A percentile compares a stretch with the other conserved stretches of the same genome.
These are phyloP conservation scores for Fusarium cicatricum DNA, from an alignment of 2,329 filamentous ascomycete genomes.

Conservation along the genomic window DNA sequence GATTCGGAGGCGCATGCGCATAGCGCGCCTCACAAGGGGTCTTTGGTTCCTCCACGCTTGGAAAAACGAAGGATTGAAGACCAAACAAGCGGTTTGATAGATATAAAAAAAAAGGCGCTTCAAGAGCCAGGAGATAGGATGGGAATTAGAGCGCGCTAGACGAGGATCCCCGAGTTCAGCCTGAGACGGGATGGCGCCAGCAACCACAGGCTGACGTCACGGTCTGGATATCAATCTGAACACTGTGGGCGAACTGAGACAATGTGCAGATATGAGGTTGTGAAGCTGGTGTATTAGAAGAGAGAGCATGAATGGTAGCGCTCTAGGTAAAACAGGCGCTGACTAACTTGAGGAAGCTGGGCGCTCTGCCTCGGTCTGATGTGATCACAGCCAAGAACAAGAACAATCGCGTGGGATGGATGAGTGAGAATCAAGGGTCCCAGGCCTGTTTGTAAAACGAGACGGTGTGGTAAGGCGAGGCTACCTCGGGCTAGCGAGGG, in stretches of 20 bases:
- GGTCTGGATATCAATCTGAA: slow-evolving; percentile 2
- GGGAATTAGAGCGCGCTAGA: slow-evolving; percentile 18
- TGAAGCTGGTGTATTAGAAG: neutral
- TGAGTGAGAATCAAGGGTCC: neutral
- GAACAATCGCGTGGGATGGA: neutral
- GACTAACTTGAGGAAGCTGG: too few relatives aligned
- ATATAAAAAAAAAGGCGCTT: neutral
- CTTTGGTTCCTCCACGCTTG: neutral
- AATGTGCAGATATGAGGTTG: neutral
- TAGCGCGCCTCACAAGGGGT: slow-evolving; percentile 5
- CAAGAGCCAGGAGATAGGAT: slow-evolving; percentile 7
- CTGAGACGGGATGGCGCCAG: slow-evolving; percentile 17
- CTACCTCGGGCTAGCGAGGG: neutral
- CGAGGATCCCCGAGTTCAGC: neutral
- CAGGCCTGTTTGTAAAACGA: slow-evolving; percentile 2
- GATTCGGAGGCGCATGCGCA: slow-evolving; percentile 14
- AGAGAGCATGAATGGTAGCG: neutral
- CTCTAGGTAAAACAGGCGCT: too few relatives aligned
- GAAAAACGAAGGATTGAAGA: neutral
- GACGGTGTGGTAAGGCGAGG: neutral
- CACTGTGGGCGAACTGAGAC: slow-evolving; percentile 5
- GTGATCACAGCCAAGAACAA: neutral
- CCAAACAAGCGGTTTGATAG: neutral
- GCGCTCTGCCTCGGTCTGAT: too few relatives aligned
- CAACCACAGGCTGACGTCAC: slow-evolving; percentile 27